Percentiles rank a stretch among this genome's conserved stretches.
phyloP scores from a whole-genome alignment of 345 rosid genomes.

The Dovyalis caffra region DNA sequence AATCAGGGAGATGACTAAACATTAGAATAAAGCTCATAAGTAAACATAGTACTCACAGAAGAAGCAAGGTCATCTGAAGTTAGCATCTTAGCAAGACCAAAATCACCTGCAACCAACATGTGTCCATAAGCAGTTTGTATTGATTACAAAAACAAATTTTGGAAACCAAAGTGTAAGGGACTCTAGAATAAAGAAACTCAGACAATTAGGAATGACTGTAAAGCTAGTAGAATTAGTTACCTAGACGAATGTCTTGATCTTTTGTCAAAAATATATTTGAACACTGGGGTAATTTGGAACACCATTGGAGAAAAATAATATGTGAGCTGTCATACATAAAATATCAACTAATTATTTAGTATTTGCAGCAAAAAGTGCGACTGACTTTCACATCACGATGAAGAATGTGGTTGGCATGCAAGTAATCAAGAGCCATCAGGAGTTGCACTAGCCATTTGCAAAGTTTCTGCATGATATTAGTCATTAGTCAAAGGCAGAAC shows the following conservation, averaged over 20 bases:
- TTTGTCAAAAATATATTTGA: constrained; percentile 92
- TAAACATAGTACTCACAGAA: constrained; percentile 59
- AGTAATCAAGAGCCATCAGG: constrained; percentile 92
- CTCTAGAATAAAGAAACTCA: background rate
- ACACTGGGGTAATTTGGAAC: constrained; percentile 52
- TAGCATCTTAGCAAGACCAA: constrained; percentile 95
- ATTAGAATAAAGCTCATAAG: constrained; percentile 1
- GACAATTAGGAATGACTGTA: background rate
- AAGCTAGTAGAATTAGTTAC: constrained; percentile 37
- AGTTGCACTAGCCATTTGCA: constrained; percentile 98
- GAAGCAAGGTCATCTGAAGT: constrained; percentile 96
- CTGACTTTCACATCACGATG: constrained; percentile 99
- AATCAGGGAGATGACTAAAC: constrained; percentile 3
- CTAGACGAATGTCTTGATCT: constrained; percentile 86
- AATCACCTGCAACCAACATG: constrained; percentile 41
- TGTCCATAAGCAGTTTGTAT: constrained; percentile 9
- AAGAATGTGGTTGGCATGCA: constrained; percentile 89
- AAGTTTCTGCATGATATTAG: constrained; percentile 72
- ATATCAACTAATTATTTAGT: background rate
- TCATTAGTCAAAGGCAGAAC: background rate
- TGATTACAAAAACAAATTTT: background rate
- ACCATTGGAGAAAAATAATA: constrained; percentile 14
- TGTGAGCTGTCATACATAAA: background rate
- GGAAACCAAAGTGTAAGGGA: constrained; percentile 10
- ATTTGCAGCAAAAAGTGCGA: constrained; percentile 5